Evolutionary conservation across 2,329 filamentous ascomycete species (phyloP), one percentile per base, ranked within the genome.

Genomic region (Chaetomium sp.): DNA sequence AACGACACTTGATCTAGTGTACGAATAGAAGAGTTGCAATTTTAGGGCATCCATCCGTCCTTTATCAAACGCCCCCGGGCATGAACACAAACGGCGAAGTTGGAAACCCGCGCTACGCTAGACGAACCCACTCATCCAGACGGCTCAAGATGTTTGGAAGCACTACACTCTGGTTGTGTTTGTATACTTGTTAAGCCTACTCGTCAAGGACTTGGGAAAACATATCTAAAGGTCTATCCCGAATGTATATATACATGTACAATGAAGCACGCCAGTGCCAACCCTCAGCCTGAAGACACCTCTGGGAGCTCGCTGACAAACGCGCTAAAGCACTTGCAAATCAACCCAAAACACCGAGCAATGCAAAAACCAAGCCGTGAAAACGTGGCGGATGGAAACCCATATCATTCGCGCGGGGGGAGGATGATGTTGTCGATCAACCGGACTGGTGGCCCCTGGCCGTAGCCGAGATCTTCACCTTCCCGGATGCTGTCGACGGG

Each of bases 371-470:
- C 23, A 8, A n/a, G 47, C 23, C 13, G 3, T 3, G 38, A 23
- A 42, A 21, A 58, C 23, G 58, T 9, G 5, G 42, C 21, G 21
- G 35, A 38, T 38, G 4, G 12, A 27, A 1, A 50, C 8, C 31
- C 27, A n/a, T 47, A 9, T n/a, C 50, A 57, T 2, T 16, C 23
- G 5, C 16, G 35, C 5, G 84, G 81, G 70, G 82, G 78, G 38
- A 94, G 75, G 62, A 96, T 89, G 69, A 98, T 88, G 73, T 99
- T 99, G 74, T 99, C 95, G 75, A 99, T 97, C 77, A 99, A 79
- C 67, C 95, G 84, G 56, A 99, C 95, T 0, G 88, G 76, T 19
- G 91, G 91, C 1, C 89, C 89, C 3, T 87, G 88, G 62, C 85
- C 83, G 66, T 86, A 87, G 3, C 93, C 93, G 29, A 93, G 77